Percentiles rank a stretch among this genome's conserved stretches.
Evolutionary conservation across 2,329 filamentous ascomycete species (phyloP).

Genomic region (Gaeumannomyces sp.): DNA sequence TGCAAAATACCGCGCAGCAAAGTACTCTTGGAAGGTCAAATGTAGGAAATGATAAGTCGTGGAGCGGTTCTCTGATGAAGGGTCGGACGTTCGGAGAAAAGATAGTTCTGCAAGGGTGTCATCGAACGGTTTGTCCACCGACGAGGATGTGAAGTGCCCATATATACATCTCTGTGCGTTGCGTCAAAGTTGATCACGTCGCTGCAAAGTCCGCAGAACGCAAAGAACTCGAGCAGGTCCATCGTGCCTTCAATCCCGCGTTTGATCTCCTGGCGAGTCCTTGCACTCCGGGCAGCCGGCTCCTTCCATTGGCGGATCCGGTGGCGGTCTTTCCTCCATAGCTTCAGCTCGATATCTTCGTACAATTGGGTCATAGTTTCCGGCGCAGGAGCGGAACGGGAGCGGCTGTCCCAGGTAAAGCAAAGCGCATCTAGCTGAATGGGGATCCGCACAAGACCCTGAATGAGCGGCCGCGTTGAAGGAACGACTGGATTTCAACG

Average conservation of each 20-base stretch:
- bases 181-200: conserved; percentile 27
- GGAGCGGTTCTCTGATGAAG: conserved; percentile 13
- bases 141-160: conserved; percentile 13
- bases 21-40: conserved; percentile 36
- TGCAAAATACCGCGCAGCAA: conserved; percentile 34
- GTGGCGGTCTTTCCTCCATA: conserved; percentile 34
- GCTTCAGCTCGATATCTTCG: conserved; percentile 23
- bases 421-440: conserved; percentile 39
- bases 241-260: conserved; percentile 16
- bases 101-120: conserved; percentile 24
- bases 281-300: conserved; percentile 22
- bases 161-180: conserved; percentile 18
- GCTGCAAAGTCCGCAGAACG: conserved; percentile 29
- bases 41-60: conserved; percentile 34
- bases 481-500: conserved; percentile 25
- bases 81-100: conserved; percentile 30
- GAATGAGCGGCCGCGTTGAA: conserved; percentile 26
- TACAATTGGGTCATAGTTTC: conserved; percentile 33
- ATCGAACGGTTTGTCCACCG: conserved; percentile 1
- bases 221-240: conserved; percentile 24
- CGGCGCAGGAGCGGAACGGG: conserved; percentile 10
- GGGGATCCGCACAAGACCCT: conserved; percentile 34
- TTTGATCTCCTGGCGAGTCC: conserved; percentile 15
- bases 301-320: not conserved
- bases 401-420: conserved; percentile 26